Evolutionary conservation across 2,329 filamentous ascomycete species (phyloP), one percentile per base, ranked within the genome.

Genomic region (Colletotrichum navitas): DNA sequence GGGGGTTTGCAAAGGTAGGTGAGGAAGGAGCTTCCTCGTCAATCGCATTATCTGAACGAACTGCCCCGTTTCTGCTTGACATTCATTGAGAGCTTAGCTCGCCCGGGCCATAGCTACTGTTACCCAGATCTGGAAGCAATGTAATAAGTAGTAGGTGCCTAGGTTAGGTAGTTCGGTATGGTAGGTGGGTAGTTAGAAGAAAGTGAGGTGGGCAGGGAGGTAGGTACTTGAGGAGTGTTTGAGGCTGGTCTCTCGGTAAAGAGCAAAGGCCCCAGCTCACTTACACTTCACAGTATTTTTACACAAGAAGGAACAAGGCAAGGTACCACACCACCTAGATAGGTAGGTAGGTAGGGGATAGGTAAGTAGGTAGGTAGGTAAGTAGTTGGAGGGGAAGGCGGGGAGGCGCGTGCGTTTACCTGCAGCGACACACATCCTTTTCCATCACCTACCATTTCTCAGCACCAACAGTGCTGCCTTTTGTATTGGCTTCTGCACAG

Each of bases 231-330:
- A 56, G 26, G 56, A 29, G 39, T 26, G 51, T 34, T 54, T 45
- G 24, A 29, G 41, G 29, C 24, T 45, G 41, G 39, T 47, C 58
- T 29, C 41, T 61, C 58, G 26, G 58, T 26, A 60, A n/a, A 43
- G 26, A 60, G 58, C 58, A 45, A 60, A 45, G 32, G 43, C 41
- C 41, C 14, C 26, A 62, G 60, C n/a, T 51, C 34, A 62, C 14
- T n/a, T 47, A 24, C 10, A 63, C 45, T 34, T 51, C 34, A 39
- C 10, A 63, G 60, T 45, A 41, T 24, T n/a, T 29, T 47, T 11
- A 47, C 58, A 26, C 41, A 16, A 18, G 14, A 18, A 45, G 41
- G 41, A 21, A 45, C 0, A 21, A 45, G 16, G 41, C 41, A 18
- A 43, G 41, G 41, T 43, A 43, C 16, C 16, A 7, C 18, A 1